These are phyloP conservation scores for Piedraia hortae DNA, from an alignment of 2,329 filamentous ascomycete genomes.

Conservation along the genomic window DNA sequence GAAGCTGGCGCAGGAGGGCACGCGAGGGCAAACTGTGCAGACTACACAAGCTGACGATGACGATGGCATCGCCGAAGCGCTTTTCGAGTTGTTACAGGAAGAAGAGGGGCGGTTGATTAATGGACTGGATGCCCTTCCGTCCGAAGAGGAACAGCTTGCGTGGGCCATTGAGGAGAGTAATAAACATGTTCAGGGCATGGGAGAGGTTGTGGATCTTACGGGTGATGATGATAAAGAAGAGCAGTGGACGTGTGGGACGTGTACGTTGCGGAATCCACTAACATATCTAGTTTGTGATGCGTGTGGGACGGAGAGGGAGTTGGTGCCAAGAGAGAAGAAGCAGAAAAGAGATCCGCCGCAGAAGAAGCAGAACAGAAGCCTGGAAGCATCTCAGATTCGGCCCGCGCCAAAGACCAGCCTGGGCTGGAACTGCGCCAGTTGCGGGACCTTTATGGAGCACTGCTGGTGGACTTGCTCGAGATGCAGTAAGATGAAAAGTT, in stretches of 20 bases:
- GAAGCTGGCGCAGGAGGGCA: slow-evolving; percentile 40
- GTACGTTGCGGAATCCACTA: slow-evolving; percentile 33
- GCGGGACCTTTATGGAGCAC: slow-evolving; percentile 34
- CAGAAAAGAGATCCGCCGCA: slow-evolving; percentile 1
- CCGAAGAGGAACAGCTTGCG: slow-evolving; percentile 13
- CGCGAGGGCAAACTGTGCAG: slow-evolving; percentile 48
- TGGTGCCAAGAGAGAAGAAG: neutral
- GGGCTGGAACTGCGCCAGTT: slow-evolving; percentile 31
- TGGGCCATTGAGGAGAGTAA: slow-evolving; percentile 13
- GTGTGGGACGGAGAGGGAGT: slow-evolving; percentile 25
- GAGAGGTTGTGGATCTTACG: slow-evolving; percentile 1
- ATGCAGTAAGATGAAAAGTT: slow-evolving; percentile 30
- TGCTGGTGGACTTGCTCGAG: slow-evolving; percentile 36
- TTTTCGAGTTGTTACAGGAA: slow-evolving; percentile 67
- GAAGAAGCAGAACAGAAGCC: slow-evolving; percentile 4
- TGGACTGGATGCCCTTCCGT: slow-evolving; percentile 3
- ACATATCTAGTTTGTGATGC: slow-evolving; percentile 32
- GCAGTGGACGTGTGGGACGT: slow-evolving; percentile 31
- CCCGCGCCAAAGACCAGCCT: slow-evolving; percentile 16
- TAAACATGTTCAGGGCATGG: slow-evolving; percentile 2
- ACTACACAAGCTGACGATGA: slow-evolving; percentile 66
- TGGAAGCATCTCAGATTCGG: no score
- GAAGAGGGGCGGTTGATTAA: slow-evolving; percentile 25
- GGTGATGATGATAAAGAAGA: slow-evolving; percentile 3
- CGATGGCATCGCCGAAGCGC: slow-evolving; percentile 59